These are phyloP conservation scores for Kalmanozyma brasiliensis DNA, from an alignment of 1,284 basidiomycete species.

Conservation along the genomic window DNA sequence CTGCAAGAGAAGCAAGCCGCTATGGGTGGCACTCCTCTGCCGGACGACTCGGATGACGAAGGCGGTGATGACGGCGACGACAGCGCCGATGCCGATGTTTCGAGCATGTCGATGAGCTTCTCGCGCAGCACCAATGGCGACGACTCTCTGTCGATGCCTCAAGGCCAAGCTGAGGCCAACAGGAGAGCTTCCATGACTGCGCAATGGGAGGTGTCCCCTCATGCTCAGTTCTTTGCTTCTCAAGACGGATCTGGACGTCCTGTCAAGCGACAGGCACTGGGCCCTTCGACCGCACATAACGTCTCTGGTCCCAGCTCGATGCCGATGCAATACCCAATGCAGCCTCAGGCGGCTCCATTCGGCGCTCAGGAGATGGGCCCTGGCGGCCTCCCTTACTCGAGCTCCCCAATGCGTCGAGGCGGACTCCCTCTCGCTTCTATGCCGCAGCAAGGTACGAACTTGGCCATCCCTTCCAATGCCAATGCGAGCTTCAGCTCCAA, in stretches of 20 bases:
- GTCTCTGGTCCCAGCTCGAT: conserved; percentile 27
- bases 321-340: conserved; percentile 14
- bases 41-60: conserved; percentile 32
- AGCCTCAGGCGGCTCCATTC: conserved; percentile 10
- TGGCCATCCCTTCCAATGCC: conserved; percentile 12
- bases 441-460: conserved; percentile 12
- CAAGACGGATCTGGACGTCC: conserved; percentile 17
- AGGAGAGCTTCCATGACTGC: conserved; percentile 21
- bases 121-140: conserved; percentile 14
- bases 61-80: conserved; percentile 30
- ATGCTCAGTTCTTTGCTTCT: conserved; percentile 19
- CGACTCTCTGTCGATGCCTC: conserved; percentile 18
- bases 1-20: conserved; percentile 58
- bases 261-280: conserved; percentile 30
- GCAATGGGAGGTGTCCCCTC: conserved; percentile 10
- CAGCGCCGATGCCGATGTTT: conserved; percentile 41
- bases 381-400: conserved; percentile 19
- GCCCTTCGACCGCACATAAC: conserved; percentile 26
- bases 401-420: conserved; percentile 33
- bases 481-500: conserved; percentile 44
- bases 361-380: conserved; percentile 16
- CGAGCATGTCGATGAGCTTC: conserved; percentile 40
- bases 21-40: conserved; percentile 34
- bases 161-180: conserved; percentile 4
- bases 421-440: conserved; percentile 22